These are phyloP conservation scores for Neofusicoccum cordaticola DNA, from an alignment of 2,329 filamentous ascomycete species.

Conservation along the genomic window DNA sequence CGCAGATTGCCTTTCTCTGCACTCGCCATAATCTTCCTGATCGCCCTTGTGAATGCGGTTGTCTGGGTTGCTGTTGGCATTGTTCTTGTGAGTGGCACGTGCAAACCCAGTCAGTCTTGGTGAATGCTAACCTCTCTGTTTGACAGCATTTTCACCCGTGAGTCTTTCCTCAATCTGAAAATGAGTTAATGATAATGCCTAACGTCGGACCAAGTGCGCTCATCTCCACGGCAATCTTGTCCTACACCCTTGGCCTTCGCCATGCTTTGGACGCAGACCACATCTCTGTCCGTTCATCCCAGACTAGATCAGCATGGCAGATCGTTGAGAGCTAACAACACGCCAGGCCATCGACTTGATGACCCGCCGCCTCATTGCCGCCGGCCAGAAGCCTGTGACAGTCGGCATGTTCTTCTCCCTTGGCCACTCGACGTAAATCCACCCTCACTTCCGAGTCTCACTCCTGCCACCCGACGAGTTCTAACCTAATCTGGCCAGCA, in stretches of 20 bases:
- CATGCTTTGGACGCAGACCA: constrained; percentile 99
- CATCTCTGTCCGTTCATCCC: constrained; percentile 53
- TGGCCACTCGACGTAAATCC: constrained; percentile 72
- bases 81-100: constrained; percentile 48
- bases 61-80: constrained; percentile 60
- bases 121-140: background rate
- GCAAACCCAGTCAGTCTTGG: background rate
- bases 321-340: background rate
- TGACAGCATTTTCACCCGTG: constrained; percentile 32
- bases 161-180: background rate
- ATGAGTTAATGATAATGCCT: background rate
- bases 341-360: constrained; percentile 81
- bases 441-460: background rate
- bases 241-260: constrained; percentile 84
- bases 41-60: constrained; percentile 54
- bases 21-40: constrained; percentile 54
- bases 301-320: background rate
- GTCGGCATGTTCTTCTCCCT: constrained; percentile 94
- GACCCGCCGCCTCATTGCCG: constrained; percentile 83
- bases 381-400: constrained; percentile 80
- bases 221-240: constrained; percentile 75
- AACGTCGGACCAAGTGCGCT: constrained; percentile 49
- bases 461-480: background rate
- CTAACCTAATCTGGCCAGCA: constrained; percentile 37
- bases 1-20: constrained; percentile 56